These are phyloP conservation scores for Schrenkiella parvula DNA, from an alignment of 345 rosid genomes.

Conservation along the genomic window DNA sequence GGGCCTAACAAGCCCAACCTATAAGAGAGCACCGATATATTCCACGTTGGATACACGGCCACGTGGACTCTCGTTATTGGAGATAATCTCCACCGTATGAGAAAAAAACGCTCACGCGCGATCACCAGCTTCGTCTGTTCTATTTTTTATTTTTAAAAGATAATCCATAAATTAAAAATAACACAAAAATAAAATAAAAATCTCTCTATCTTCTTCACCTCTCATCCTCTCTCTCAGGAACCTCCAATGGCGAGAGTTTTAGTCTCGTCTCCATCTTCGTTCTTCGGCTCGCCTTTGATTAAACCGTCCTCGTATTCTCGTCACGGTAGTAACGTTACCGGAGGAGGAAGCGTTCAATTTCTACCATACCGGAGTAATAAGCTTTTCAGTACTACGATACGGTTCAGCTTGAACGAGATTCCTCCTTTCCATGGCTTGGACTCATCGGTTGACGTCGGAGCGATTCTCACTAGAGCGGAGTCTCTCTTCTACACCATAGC, in stretches of 20 bases:
- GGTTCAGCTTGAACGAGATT: conserved; percentile 66
- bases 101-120: neutral
- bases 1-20: conserved; percentile 1
- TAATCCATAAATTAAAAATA: neutral
- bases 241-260: conserved; percentile 72
- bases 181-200: neutral
- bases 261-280: conserved; percentile 67
- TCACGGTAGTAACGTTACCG: conserved; percentile 21
- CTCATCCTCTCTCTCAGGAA: conserved; percentile 12
- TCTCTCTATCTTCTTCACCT: conserved; percentile 17
- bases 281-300: conserved; percentile 56
- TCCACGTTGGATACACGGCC: conserved; percentile 14
- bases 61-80: conserved; percentile 11
- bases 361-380: conserved; percentile 51
- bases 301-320: conserved; percentile 40
- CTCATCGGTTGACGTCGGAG: conserved; percentile 50
- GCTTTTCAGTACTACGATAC: conserved; percentile 40
- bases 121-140: neutral
- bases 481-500: conserved; percentile 77
- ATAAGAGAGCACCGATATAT: neutral
- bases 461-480: conserved; percentile 54
- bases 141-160: neutral
- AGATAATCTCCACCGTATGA: conserved; percentile 19
- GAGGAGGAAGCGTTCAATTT: conserved; percentile 25
- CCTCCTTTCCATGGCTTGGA: conserved; percentile 57